These are phyloP conservation scores for Thraustotheca clavata DNA, from an alignment of 352 stramenopile genomes.

Conservation along the genomic window DNA sequence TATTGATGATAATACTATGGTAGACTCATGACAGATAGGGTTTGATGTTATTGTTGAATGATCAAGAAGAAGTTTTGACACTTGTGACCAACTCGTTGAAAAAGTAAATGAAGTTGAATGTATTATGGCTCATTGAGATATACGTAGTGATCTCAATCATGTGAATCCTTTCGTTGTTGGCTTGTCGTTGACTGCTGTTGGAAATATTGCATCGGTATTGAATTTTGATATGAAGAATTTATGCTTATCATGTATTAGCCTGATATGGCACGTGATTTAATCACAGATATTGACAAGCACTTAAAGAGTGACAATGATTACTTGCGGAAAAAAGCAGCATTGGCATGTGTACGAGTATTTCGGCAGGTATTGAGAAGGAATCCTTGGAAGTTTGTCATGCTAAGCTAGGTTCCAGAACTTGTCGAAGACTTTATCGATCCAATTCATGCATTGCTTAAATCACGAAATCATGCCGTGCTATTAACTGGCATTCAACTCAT, in stretches of 20 bases:
- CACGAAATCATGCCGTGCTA: slow-evolving; percentile 95
- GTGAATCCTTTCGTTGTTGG: slow-evolving; percentile 93
- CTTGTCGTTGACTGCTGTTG: slow-evolving; percentile 94
- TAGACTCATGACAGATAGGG: slow-evolving; percentile 29
- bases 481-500: slow-evolving; percentile 96
- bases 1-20: neutral
- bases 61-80: slow-evolving; percentile 99
- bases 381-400: slow-evolving; percentile 24
- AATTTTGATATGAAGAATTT: neutral
- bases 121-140: neutral
- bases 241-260: slow-evolving; percentile 31
- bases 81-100: slow-evolving; percentile 99
- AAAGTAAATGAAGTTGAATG: slow-evolving; percentile 47
- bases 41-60: slow-evolving; percentile 96
- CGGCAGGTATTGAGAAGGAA: slow-evolving; percentile 10
- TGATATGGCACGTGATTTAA: slow-evolving; percentile 98
- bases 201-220: slow-evolving; percentile 95
- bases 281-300: slow-evolving; percentile 96
- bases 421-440: slow-evolving; percentile 98
- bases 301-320: slow-evolving; percentile 91
- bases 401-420: slow-evolving; percentile 96
- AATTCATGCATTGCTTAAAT: slow-evolving; percentile 91
- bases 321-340: slow-evolving; percentile 96
- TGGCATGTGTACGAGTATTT: slow-evolving; percentile 89
- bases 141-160: slow-evolving; percentile 86